Percentiles rank a stretch among this genome's conserved stretches.
Evolutionary conservation across 2,329 filamentous ascomycete genomes (phyloP).

Genomic region (Cladophialophora immunda): DNA sequence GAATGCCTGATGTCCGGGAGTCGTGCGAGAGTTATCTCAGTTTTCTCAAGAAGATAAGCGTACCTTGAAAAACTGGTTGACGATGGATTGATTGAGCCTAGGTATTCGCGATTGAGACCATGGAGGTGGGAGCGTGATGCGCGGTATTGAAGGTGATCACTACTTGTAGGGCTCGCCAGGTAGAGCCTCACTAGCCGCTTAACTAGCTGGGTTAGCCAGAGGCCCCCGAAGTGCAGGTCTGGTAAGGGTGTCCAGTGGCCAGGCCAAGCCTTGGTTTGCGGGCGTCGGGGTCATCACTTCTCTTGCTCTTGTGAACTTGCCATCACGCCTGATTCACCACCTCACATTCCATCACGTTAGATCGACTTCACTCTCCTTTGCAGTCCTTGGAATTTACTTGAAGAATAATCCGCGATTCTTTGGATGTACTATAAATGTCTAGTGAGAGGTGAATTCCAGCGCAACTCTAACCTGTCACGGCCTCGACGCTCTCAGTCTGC

Average conservation of each 20-base stretch:
- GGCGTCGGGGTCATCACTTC: slow-evolving; percentile 33
- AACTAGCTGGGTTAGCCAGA: not conserved
- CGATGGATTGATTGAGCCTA: no score
- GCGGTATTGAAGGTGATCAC: not conserved
- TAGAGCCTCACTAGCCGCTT: no score
- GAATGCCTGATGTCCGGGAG: not conserved
- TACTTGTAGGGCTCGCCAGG: not conserved
- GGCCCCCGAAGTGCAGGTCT: not conserved
- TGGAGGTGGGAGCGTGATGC: not conserved
- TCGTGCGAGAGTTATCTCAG: not conserved
- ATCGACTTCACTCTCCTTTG: not conserved
- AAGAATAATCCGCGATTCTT: not conserved
- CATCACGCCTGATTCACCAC: slow-evolving; percentile 29
- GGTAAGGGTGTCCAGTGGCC: not conserved
- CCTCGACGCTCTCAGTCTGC: not conserved
- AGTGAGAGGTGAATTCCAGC: not conserved
- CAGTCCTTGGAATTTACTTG: not conserved
- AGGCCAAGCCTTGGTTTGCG: slow-evolving; percentile 36
- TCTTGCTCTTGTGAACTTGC: slow-evolving; percentile 29
- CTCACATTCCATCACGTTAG: slow-evolving; percentile 21
- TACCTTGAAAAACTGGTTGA: no score
- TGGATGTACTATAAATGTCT: not conserved
- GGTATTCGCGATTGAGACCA: not conserved
- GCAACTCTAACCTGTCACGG: not conserved
- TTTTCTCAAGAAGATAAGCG: not conserved